Conservation (phyloP, 768 basidiomycete species). For the Tubosaeta brunneosetosa region DNA sequence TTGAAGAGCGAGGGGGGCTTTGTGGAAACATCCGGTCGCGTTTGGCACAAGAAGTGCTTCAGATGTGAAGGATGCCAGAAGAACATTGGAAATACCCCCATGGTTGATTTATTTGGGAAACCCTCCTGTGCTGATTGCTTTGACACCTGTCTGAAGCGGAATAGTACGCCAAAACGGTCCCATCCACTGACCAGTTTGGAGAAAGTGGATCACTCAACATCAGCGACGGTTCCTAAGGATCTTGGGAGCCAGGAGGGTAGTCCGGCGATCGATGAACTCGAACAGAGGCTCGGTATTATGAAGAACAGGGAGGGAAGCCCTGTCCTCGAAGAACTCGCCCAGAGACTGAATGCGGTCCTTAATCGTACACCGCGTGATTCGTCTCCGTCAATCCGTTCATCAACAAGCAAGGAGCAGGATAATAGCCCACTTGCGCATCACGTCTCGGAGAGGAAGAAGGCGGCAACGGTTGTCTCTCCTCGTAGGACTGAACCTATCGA, state of each 20-base stretch:
- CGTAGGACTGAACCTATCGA: conserved; percentile 4
- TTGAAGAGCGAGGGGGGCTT: conserved; percentile 76
- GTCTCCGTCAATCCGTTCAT: conserved; percentile 23
- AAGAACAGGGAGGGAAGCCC: conserved; percentile 54
- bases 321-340: conserved; percentile 46
- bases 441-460: conserved; percentile 17
- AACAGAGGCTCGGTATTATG: conserved; percentile 54
- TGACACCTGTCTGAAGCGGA: conserved; percentile 64
- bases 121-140: conserved; percentile 82
- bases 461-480: conserved; percentile 8
- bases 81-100: conserved; percentile 67
- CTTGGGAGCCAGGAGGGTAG: conserved; percentile 47
- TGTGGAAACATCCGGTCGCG: conserved; percentile 60
- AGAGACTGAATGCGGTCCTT: conserved; percentile 39
- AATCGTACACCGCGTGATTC: conserved; percentile 32
- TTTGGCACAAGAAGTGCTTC: conserved; percentile 85
- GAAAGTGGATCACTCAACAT: conserved; percentile 34
- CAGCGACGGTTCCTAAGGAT: conserved; percentile 43
- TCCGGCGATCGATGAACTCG: conserved; percentile 61
- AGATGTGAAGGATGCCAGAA: conserved; percentile 67
- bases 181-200: conserved; percentile 32
- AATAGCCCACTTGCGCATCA: conserved; percentile 29
- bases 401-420: conserved; percentile 17
- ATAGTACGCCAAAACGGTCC: conserved; percentile 36
- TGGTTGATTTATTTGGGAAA: conserved; percentile 79